These are phyloP conservation scores for Lachancea mirantina DNA, from an alignment of 805 yeast species.

Conservation along the genomic window DNA sequence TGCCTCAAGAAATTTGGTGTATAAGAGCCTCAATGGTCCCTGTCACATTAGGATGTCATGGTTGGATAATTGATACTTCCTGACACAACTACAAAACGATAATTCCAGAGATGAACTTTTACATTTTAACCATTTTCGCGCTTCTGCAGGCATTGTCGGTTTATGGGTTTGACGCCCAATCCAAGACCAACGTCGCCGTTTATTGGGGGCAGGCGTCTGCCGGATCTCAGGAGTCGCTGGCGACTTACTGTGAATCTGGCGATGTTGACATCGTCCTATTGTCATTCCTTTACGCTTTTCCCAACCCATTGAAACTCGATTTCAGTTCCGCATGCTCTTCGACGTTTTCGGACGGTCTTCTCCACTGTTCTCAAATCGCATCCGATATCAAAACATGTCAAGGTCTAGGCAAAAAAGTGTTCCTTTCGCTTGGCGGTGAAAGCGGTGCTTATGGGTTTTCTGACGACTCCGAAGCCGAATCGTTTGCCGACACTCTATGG, in stretches of 20 bases:
- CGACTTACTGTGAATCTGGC: constrained; percentile 58
- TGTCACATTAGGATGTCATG: no score
- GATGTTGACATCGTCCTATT: constrained; percentile 66
- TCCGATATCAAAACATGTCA: constrained; percentile 72
- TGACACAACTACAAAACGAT: no score
- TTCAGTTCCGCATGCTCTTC: constrained; percentile 49
- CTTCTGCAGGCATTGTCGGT: constrained; percentile 5
- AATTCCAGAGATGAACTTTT: no score
- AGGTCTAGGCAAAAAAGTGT: constrained; percentile 63
- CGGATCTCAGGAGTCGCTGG: constrained; percentile 42
- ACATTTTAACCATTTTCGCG: neutral
- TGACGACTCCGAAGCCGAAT: constrained; percentile 66
- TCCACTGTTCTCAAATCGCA: constrained; percentile 50
- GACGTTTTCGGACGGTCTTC: constrained; percentile 34
- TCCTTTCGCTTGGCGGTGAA: constrained; percentile 73
- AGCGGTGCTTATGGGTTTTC: constrained; percentile 80
- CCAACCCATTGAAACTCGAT: constrained; percentile 42
- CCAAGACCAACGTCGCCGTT: constrained; percentile 58
- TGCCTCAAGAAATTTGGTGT: no score
- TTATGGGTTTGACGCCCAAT: constrained; percentile 30
- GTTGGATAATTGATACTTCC: no score
- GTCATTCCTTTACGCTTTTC: constrained; percentile 63
- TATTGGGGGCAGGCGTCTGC: constrained; percentile 89
- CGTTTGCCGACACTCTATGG: constrained; percentile 55
- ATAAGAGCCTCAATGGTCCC: no score